Percentiles rank a stretch among this genome's conserved stretches.
Conservation (phyloP, 352 stramenopile genomes). For the Globisporangium mamillatum region DNA sequence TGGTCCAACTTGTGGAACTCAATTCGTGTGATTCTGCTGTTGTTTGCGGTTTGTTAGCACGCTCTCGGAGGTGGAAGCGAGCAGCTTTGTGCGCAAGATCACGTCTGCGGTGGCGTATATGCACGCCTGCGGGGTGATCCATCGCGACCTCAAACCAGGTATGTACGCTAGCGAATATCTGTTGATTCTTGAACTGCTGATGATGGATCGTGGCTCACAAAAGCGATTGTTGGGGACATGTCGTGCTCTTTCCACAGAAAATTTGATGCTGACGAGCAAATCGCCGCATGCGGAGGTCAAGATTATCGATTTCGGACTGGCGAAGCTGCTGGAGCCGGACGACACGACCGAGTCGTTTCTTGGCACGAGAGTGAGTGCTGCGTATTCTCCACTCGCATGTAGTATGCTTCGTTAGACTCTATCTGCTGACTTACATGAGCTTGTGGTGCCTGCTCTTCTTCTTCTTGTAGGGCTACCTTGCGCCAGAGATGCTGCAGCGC, state of each 20-base stretch:
- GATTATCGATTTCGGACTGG: conserved; percentile 99
- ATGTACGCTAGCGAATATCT: neutral
- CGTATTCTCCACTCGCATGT: neutral
- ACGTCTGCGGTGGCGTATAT: conserved; percentile 89
- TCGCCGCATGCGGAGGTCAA: conserved; percentile 89
- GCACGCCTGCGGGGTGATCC: conserved; percentile 84
- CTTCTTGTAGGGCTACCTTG: conserved; percentile 91
- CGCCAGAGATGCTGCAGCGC: conserved; percentile 98
- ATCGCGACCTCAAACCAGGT: conserved; percentile 89
- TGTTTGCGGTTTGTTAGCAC: conserved; percentile 28
- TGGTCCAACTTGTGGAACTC: neutral
- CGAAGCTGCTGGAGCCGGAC: conserved; percentile 90
- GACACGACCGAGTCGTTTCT: conserved; percentile 83
- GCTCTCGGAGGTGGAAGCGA: conserved; percentile 84
- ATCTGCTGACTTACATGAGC: neutral
- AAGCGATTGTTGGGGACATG: neutral
- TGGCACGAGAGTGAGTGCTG: conserved; percentile 51
- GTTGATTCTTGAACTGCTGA: neutral
- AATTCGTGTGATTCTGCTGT: neutral
- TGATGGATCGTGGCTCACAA: neutral
- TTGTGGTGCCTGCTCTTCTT: neutral
- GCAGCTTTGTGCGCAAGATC: conserved; percentile 85
- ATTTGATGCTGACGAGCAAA: conserved; percentile 84
- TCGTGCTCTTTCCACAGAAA: conserved; percentile 38
- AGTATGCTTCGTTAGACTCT: neutral